Evolutionary conservation across 129 eudicot species (phyloP), one percentile per base, ranked within the genome.

Genomic region (Flaveria ramosissima): DNA sequence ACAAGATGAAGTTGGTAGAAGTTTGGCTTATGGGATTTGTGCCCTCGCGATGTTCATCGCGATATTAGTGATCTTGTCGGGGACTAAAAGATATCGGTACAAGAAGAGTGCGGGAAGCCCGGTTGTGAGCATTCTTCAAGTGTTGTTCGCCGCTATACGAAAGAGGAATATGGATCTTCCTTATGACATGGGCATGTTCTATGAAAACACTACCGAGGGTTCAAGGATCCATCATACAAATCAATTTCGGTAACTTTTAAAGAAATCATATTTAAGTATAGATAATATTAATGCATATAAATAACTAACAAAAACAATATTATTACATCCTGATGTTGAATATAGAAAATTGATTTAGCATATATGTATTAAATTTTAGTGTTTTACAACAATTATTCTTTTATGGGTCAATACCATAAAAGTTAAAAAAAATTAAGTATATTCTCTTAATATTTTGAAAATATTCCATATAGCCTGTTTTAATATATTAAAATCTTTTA

Each of bases 101-200:
- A 94, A 94, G 83, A 91, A 83, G 67, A 91, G 96, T 64, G 62
- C 71, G 1, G 96, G 97, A 57, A 94, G 99, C 75, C 99, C 97
- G 1, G 80, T 91, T 8, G 93, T 91, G 14, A 88, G 77, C 68
- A 91, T 94, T 26, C 73, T 87, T 24, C 97, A 94, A 78, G 99
- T 91, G 15, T 62, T 89, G 30, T 83, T 81, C 0, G 99, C 91
- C 15, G 88, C 99, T 45, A 50, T 78, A 3, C 73, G 78, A 64
- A 94, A 94, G 70, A 77, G 93, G 12, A 82, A 78, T 7, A 30
- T 89, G 86, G 64, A 80, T 48, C 75, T 91, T 80, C 97, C 99
- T 53, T 78, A 78, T 24, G 89, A 88, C 56, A 60, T 65, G 4
- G 80, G 60, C 69, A 57, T 86, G 85, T 77, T 91, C 55, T 83